Base-by-base conservation (phyloP, 805 yeast species). In the Saccharomycopsis javanensis region DNA sequence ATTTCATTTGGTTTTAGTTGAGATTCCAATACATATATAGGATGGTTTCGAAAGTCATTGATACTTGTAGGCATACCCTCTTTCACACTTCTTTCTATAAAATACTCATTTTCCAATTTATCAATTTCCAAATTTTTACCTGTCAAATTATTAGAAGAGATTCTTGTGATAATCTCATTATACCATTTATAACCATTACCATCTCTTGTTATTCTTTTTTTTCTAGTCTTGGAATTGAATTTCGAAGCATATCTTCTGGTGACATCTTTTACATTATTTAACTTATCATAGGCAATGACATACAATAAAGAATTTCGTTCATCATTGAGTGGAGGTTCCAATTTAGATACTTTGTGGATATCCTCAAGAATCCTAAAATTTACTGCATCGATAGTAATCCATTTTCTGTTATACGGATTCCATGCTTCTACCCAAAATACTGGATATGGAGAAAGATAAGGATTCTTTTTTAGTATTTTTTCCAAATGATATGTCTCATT, bases 391-490 rank as follows among this genome's bases (percentile, higher is more conserved):
- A 90, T 75, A 1, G 95, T 80, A n/a, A 90, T 77, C 95, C 97
- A 92, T 53, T 76, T 79, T 58, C 81, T 77, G 4, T 81, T 71
- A 58, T 77, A 80, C 54, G 78, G 78, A 67, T 92, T 91, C 96
- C 96, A 92, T 0, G 87, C 96, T 67, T 94, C 99, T 23, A 83
- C 83, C 99, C 99, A 94, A 66, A 85, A 90, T 0, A 90, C 76
- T 0, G 97, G 97, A 64, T 74, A 85, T 7, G 59, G 53, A 7
- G 60, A 56, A 8, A 60, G 37, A 30, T 54, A 23, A 1, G 59
- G 57, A 34, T 60, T 60, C 57, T 59, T 1, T 74, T 48, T 35
- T 20, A 58, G 34, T n/a, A 68, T 18, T 16, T 66, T 66, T 33
- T 56, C 57, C 15, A 58, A 31, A 42, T 54, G 57, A 51, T 27